These are phyloP conservation scores for Helotiales sp. DNA, from an alignment of 2,329 filamentous ascomycete genomes.

Conservation along the genomic window DNA sequence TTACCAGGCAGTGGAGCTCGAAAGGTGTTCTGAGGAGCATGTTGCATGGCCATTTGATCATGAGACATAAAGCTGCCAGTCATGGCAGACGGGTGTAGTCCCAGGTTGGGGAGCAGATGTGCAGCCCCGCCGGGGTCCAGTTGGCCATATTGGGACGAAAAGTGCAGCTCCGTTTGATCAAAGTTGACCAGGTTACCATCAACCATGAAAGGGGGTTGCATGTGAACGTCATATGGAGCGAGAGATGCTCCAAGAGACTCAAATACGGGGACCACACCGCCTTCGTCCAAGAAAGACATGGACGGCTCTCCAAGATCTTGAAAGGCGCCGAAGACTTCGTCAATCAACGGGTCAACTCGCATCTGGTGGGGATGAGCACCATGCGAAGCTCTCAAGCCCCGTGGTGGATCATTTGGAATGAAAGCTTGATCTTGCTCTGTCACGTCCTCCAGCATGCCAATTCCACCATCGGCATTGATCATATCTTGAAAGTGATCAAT, in stretches of 20 bases:
- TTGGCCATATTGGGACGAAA: too few relatives aligned
- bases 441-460: neutral
- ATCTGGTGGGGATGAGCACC: too few relatives aligned
- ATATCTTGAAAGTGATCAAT: neutral
- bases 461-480: neutral
- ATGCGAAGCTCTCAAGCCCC: too few relatives aligned
- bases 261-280: neutral
- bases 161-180: too few relatives aligned
- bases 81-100: neutral
- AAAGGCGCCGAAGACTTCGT: too few relatives aligned
- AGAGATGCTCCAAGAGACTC: too few relatives aligned
- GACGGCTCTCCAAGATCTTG: neutral
- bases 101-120: neutral
- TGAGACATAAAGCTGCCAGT: neutral
- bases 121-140: too few relatives aligned
- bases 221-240: neutral
- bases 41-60: neutral
- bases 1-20: neutral
- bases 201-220: too few relatives aligned
- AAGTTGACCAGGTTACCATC: too few relatives aligned
- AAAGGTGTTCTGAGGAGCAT: neutral
- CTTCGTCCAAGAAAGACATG: neutral
- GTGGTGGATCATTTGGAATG: too few relatives aligned
- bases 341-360: too few relatives aligned
- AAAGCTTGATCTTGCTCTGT: too few relatives aligned